Percentiles rank a stretch among this genome's conserved stretches.
These are phyloP conservation scores for Talaromyces ruber DNA, from an alignment of 495 filamentous ascomycete species.

Conservation along the genomic window DNA sequence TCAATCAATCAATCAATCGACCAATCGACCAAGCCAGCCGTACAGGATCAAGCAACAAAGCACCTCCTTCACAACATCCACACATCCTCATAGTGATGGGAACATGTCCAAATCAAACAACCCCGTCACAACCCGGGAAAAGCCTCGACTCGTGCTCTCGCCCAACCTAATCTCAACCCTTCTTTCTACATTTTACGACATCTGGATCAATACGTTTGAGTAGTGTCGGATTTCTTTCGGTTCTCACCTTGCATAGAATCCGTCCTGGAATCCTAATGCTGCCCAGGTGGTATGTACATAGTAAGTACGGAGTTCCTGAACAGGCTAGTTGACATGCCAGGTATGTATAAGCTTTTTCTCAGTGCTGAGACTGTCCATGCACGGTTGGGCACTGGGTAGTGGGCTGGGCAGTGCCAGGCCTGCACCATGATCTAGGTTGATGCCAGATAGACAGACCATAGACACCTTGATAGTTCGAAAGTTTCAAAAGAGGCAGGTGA, in stretches of 20 bases:
- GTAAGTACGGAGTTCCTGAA: background rate
- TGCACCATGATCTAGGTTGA: background rate
- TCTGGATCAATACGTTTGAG: background rate
- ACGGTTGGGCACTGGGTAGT: too few species aligned
- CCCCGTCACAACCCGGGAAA: background rate
- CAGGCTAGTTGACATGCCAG: background rate
- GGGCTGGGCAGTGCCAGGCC: too few species aligned
- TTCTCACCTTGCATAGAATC: background rate
- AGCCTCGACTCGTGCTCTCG: background rate
- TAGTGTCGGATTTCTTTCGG: background rate
- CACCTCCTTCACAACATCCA: too few species aligned
- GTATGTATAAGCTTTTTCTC: background rate
- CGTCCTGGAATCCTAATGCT: background rate
- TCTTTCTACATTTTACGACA: background rate
- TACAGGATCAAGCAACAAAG: background rate
- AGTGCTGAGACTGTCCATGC: background rate
- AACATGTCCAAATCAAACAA: too few species aligned
- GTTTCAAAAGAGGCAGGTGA: too few species aligned
- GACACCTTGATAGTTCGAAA: background rate
- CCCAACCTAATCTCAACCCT: background rate
- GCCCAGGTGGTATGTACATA: background rate
- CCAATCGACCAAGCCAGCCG: background rate
- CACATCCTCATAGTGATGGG: too few species aligned
- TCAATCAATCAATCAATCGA: background rate
- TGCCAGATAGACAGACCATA: background rate